These are phyloP conservation scores for Fraxinus sp. DNA, from an alignment of 305 asterid genomes.

Conservation along the genomic window DNA sequence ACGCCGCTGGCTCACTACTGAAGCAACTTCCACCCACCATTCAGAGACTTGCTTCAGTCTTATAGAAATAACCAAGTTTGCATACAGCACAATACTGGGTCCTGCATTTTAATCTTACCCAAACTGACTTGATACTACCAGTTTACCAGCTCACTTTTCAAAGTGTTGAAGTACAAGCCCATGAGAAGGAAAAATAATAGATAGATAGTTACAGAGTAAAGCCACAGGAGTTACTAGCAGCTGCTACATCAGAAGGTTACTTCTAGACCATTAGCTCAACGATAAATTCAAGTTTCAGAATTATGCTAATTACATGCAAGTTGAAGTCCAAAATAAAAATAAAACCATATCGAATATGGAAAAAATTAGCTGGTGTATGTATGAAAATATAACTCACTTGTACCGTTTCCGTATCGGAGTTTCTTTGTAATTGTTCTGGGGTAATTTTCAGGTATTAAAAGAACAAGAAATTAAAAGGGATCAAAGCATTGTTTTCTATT, in stretches of 20 bases:
- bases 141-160: not conserved
- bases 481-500: not conserved
- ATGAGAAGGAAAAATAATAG: not conserved
- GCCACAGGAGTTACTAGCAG: not conserved
- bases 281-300: not conserved
- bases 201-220: not conserved
- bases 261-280: not conserved
- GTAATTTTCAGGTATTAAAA: not conserved
- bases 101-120: not conserved
- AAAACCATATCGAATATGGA: not conserved
- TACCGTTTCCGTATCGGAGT: not conserved
- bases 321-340: not conserved
- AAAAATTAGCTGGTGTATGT: not conserved
- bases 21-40: not conserved
- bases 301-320: not conserved
- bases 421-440: not conserved
- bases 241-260: not conserved
- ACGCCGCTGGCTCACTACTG: not conserved
- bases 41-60: not conserved
- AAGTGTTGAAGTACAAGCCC: not conserved
- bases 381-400: not conserved
- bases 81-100: not conserved
- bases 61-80: not conserved
- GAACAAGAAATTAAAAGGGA: not conserved
- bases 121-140: not conserved